These are phyloP conservation scores for Basipetospora sp. DNA, from an alignment of 2,329 filamentous ascomycete genomes.

Conservation along the genomic window DNA sequence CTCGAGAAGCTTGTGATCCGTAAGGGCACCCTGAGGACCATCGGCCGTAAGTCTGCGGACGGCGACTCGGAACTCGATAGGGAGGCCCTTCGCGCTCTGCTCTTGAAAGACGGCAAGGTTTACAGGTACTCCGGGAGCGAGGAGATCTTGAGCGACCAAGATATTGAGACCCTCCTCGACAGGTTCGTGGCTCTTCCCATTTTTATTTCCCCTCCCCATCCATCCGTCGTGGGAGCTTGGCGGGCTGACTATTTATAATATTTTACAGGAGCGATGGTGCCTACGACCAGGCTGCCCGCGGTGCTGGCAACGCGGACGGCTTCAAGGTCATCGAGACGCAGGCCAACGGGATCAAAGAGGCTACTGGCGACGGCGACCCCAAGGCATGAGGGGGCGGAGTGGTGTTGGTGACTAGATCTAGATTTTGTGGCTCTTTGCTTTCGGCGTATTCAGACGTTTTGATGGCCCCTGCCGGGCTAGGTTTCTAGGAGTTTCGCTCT, in stretches of 20 bases:
- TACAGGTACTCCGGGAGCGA: constrained; percentile 44
- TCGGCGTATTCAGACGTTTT: too few species aligned
- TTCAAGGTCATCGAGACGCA: constrained; percentile 74
- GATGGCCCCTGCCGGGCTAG: too few species aligned
- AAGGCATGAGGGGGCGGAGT: too few species aligned
- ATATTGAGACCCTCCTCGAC: constrained; percentile 68
- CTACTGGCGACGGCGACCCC: too few species aligned
- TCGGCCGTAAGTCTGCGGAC: constrained; percentile 45
- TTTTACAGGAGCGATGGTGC: constrained; percentile 37
- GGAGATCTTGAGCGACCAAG: constrained; percentile 54
- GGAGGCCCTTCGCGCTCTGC: constrained; percentile 44
- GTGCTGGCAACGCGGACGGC: constrained; percentile 53
- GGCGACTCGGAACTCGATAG: constrained; percentile 40
- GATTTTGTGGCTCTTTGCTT: too few species aligned
- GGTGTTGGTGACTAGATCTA: too few species aligned
- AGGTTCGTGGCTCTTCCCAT: constrained; percentile 24
- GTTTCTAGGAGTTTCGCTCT: too few species aligned
- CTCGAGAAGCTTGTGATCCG: constrained; percentile 92
- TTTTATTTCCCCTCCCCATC: not conserved
- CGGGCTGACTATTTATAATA: constrained; percentile 6
- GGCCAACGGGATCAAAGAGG: constrained; percentile 34
- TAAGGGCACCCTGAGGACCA: constrained; percentile 68
- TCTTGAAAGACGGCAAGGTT: constrained; percentile 58
- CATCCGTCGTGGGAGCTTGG: too few species aligned
- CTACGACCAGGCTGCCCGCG: constrained; percentile 60